Percentiles rank a stretch among this genome's conserved stretches.
phyloP scores from a whole-genome alignment of 2,329 filamentous ascomycete species.

The Berkeleyomyces basicola region DNA sequence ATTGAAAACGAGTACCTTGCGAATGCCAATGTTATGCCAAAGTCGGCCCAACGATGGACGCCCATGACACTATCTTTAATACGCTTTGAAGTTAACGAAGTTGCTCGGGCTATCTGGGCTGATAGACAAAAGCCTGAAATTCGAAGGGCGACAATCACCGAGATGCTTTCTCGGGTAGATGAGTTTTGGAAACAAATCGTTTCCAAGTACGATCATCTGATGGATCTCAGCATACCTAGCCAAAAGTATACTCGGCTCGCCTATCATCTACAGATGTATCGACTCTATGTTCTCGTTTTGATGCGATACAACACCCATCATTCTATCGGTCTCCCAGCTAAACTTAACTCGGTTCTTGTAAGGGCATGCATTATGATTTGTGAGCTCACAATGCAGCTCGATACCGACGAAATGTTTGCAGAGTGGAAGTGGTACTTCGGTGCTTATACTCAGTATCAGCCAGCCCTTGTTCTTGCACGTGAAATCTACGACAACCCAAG shows the following conservation, averaged over 20 bases:
- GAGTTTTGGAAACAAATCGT: slow-evolving; percentile 48
- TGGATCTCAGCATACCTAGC: slow-evolving; percentile 41
- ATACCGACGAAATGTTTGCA: slow-evolving; percentile 29
- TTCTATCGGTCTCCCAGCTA: slow-evolving; percentile 36
- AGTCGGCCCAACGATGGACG: slow-evolving; percentile 36
- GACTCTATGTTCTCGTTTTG: slow-evolving; percentile 49
- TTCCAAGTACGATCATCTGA: slow-evolving; percentile 46
- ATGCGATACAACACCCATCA: slow-evolving; percentile 45
- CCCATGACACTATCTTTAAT: slow-evolving; percentile 51
- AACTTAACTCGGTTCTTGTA: slow-evolving; percentile 46
- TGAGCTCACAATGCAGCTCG: slow-evolving; percentile 31
- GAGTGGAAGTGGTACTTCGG: slow-evolving; percentile 56
- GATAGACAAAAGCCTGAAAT: slow-evolving; percentile 49
- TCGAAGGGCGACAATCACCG: slow-evolving; percentile 43
- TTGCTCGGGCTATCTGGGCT: slow-evolving; percentile 53
- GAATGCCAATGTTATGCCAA: slow-evolving; percentile 25
- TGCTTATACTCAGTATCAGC: slow-evolving; percentile 57
- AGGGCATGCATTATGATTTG: slow-evolving; percentile 38
- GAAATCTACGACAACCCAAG: slow-evolving; percentile 46
- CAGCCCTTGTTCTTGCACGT: slow-evolving; percentile 48
- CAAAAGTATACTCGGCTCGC: slow-evolving; percentile 48
- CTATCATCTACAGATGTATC: slow-evolving; percentile 45
- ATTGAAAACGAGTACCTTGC: slow-evolving; percentile 49
- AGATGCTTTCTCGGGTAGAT: slow-evolving; percentile 51
- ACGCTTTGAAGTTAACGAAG: slow-evolving; percentile 56